Base-by-base conservation (phyloP, 768 basidiomycete genomes). In the Panaeolus cyanescens region DNA sequence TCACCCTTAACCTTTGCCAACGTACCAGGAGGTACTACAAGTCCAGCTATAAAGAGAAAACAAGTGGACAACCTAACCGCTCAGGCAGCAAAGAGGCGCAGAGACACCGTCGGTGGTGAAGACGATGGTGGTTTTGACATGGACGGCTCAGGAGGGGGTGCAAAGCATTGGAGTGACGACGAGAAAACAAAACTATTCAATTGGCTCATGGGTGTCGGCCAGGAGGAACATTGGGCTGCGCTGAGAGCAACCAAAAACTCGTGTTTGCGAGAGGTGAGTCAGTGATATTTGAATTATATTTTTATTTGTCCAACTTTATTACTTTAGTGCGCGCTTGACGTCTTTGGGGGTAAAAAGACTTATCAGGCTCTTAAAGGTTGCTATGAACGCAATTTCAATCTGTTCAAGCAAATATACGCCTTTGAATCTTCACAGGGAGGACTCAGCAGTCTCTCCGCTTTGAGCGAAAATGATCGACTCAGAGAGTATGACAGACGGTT, bases 91-190 rank as follows among this genome's bases (percentile, higher is more conserved):
- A 85, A 84, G 74, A 54, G 62, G 6, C 79, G 83, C 45, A 78
- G 83, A 33, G 80, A 81, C 34, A 67, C 70, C n/a, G 79, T 78
- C 58, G 25, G 62, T 59, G 42, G 55, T 17, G 58, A 55, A 9
- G 71, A 75, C 42, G 79, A 82, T 5, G 76, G 80, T 55, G 66
- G 65, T 42, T 81, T 77, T 62, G 83, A 85, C 65, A 71, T 80
- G 31, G 82, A 83, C 55, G 78, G 81, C 57, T 70, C 72, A 8
- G 81, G 75, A 4, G 83, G 85, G 62, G 91, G 91, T 25, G 88
- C 91, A 1, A 92, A 92, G 65, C 91, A 93, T 66, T 93, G 91
- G 91, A 90, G 90, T 0, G 91, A 92, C 70, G 90, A 91, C 8
- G 91, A 93, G 69, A 93, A 92, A 74, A 82, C 89, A 13, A 85